Evolutionary conservation across 148 eudicot species (phyloP).

Genomic region (Pouteria glomerata): DNA sequence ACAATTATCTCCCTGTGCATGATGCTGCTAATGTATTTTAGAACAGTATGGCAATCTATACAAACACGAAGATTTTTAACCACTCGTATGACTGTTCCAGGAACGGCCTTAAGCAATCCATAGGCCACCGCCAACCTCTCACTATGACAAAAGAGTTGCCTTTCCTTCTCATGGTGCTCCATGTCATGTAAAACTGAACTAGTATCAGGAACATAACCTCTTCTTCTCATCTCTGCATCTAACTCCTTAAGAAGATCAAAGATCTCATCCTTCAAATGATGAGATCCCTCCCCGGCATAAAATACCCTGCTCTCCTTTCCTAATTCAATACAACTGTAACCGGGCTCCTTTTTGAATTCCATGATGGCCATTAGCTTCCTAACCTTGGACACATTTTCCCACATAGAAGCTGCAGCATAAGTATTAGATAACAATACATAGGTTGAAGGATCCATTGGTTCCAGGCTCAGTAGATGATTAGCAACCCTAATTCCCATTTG

Average conservation of each 20-base stretch:
- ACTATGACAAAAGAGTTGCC: conserved; percentile 66
- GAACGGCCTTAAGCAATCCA: conserved; percentile 59
- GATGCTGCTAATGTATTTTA: conserved; percentile 48
- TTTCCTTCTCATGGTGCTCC: conserved; percentile 60
- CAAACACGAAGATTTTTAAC: conserved; percentile 67
- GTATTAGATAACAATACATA: conserved; percentile 55
- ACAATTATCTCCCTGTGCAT: conserved; percentile 49
- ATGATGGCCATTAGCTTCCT: conserved; percentile 45
- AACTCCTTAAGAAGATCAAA: conserved; percentile 42
- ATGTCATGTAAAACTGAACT: conserved; percentile 64
- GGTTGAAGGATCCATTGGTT: conserved; percentile 55
- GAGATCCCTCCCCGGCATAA: conserved; percentile 52
- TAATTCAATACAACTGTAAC: conserved; percentile 55
- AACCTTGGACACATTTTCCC: conserved; percentile 51
- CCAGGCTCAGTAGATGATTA: conserved; percentile 38
- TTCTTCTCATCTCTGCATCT: conserved; percentile 57
- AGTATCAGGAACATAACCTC: conserved; percentile 66
- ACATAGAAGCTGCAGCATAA: conserved; percentile 54
- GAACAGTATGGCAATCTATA: conserved; percentile 65
- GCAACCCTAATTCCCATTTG: conserved; percentile 48
- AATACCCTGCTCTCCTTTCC: conserved; percentile 55
- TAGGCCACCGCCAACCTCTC: conserved; percentile 73
- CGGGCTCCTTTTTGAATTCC: conserved; percentile 62
- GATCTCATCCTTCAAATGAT: conserved; percentile 48
- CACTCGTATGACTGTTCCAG: conserved; percentile 47